Evolutionary conservation across 331 rosid species (phyloP), one percentile per base, ranked within the genome.

Genomic region (Malus hybrid): DNA sequence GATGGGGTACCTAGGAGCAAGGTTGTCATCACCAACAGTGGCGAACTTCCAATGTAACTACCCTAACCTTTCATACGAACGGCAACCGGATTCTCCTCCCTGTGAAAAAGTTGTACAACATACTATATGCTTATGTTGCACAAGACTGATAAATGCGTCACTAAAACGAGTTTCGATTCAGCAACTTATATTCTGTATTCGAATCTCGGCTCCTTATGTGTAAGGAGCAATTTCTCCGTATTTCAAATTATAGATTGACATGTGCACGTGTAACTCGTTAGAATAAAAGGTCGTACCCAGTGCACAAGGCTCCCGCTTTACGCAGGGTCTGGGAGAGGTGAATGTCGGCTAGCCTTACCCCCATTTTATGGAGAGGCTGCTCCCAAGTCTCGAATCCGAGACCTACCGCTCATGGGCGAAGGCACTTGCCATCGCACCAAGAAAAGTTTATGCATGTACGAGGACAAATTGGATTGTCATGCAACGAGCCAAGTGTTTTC

Each of bases 21-120:
- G 71, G 95, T 87, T 69, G 81, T 82, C 70, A 87, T 90, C 68
- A 71, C 80, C 65, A 85, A 85, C 71, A 93, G 98, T 54, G 98
- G 98, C 5, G 96, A 87, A 76, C 80, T 90, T 76, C 76, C 93
- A 63, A 46, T 82, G 67, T 90, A 74, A 87, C 57, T 24, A 42
- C 33, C 22, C 44, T 42, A 20, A 29, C 20, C 60, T 61, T 28
- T 18, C 44, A 39, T 39, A 39, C 44, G 44, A 39, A 39, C 44
- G 0, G 44, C 44, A 39, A 8, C 11, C 44, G 44, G 44, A 9
- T 39, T 39, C 44, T 39, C 44, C 44, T 39, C 44, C 44, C 44
- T 15, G 13, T 10, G 3, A 28, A 16, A 52, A 73, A 9, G 29
- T 5, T 5, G 1, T 28, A 3, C 69, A 27, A 42, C 70, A 2